These are phyloP conservation scores for Ophiostoma sp. DNA, from an alignment of 2,329 filamentous ascomycete species.

Conservation along the genomic window DNA sequence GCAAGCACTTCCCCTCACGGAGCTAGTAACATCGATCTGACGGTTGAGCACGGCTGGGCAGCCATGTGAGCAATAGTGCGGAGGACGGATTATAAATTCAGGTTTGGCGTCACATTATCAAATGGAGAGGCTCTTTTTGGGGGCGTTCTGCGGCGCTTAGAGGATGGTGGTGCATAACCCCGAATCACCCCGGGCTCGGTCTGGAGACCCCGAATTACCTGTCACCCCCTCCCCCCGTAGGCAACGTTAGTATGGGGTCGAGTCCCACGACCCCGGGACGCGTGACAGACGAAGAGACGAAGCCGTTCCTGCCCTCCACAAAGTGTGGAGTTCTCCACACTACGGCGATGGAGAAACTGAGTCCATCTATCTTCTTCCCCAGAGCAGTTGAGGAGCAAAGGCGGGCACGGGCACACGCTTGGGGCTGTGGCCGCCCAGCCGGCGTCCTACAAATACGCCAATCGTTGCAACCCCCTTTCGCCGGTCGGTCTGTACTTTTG, in stretches of 20 bases:
- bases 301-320: slow-evolving; percentile 15
- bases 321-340: slow-evolving; percentile 19
- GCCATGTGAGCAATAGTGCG: slow-evolving; percentile 8
- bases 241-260: not conserved
- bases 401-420: not conserved
- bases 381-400: not conserved
- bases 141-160: not conserved
- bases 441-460: too few relatives aligned
- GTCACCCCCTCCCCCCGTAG: not conserved
- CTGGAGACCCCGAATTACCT: slow-evolving; percentile 18
- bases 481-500: not conserved
- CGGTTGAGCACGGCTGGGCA: not conserved
- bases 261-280: slow-evolving; percentile 5
- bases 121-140: not conserved
- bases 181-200: slow-evolving; percentile 12
- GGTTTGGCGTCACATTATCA: not conserved
- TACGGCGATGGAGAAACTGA: slow-evolving; percentile 16
- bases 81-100: not conserved
- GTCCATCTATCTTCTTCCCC: slow-evolving; percentile 15
- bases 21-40: not conserved
- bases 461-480: not conserved
- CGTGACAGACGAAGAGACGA: slow-evolving; percentile 9
- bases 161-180: not conserved
- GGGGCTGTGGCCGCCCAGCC: not conserved
- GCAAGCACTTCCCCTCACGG: slow-evolving; percentile 8